Percentiles rank a stretch among this genome's conserved stretches.
Evolutionary conservation across 768 basidiomycete genomes (phyloP).

Genomic region (Pulveroboletus sp.): DNA sequence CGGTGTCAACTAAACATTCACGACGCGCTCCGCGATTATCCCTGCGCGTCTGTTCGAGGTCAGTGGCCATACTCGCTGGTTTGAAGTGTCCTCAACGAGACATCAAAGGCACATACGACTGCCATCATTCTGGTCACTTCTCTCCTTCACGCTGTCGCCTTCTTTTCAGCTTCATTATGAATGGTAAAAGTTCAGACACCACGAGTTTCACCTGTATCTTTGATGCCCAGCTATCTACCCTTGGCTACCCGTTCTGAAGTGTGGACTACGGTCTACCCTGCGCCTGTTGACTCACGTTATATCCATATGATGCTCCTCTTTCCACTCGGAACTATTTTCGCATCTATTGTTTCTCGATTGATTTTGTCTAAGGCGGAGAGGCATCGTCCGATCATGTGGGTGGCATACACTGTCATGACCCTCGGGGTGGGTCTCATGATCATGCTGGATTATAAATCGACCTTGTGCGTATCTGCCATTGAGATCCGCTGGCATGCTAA

Average conservation of each 20-base stretch:
- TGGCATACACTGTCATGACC: constrained; percentile 50
- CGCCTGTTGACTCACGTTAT: neutral
- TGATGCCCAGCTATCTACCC: constrained; percentile 49
- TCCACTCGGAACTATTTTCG: constrained; percentile 54
- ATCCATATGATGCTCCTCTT: constrained; percentile 63
- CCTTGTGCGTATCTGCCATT: constrained; percentile 7
- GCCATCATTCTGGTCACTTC: constrained; percentile 49
- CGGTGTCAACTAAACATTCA: constrained; percentile 55
- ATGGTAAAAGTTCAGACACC: neutral
- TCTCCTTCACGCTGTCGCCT: constrained; percentile 61
- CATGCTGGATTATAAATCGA: constrained; percentile 55
- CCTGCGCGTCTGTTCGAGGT: constrained; percentile 74
- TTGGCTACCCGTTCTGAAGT: constrained; percentile 68
- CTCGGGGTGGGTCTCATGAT: constrained; percentile 75
- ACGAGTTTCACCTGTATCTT: neutral
- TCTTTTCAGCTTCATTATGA: constrained; percentile 44
- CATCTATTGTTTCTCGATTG: constrained; percentile 55
- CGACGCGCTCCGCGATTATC: constrained; percentile 65
- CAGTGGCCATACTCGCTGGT: constrained; percentile 1
- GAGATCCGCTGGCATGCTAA: constrained; percentile 2
- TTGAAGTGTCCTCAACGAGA: neutral
- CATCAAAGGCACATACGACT: constrained; percentile 64
- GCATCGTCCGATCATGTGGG: constrained; percentile 63
- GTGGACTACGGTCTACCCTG: constrained; percentile 10
- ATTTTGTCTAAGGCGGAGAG: constrained; percentile 51